Percentiles rank a stretch among this genome's conserved stretches.
Conservation (phyloP, 2,329 filamentous ascomycete species). For the Tolypocladium pustulatum region DNA sequence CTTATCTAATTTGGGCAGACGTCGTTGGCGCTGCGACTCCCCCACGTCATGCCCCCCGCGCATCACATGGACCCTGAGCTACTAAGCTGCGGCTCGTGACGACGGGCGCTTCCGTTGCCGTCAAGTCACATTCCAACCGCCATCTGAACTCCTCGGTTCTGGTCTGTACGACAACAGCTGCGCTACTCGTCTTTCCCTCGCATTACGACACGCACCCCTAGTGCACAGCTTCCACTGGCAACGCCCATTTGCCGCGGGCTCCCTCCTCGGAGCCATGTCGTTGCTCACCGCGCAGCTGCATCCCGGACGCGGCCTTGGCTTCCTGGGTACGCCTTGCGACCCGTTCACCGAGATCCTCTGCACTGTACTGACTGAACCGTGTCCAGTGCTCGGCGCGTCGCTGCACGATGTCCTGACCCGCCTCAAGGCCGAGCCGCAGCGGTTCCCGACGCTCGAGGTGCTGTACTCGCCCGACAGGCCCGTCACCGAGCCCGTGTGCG, state of each 20-base stretch:
- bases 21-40: neutral
- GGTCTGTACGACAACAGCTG: neutral
- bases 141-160: neutral
- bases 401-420: constrained; percentile 82
- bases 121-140: neutral
- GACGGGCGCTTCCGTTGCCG: neutral
- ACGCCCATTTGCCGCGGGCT: neutral
- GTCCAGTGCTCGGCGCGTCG: constrained; percentile 82
- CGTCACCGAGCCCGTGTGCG: constrained; percentile 61
- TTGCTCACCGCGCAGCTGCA: constrained; percentile 52
- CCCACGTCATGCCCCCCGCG: constrained; percentile 1
- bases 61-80: constrained; percentile 3
- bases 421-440: constrained; percentile 76
- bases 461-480: constrained; percentile 69
- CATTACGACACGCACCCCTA: neutral
- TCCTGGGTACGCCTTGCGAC: constrained; percentile 30
- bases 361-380: constrained; percentile 45
- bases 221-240: neutral
- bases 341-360: neutral
- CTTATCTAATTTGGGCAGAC: neutral
- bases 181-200: neutral
- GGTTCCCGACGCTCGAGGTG: constrained; percentile 75
- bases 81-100: neutral
- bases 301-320: constrained; percentile 57
- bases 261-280: constrained; percentile 22